These are phyloP conservation scores for Byssoonygena ceratinophila DNA, from an alignment of 2,329 filamentous ascomycete genomes.

Conservation along the genomic window DNA sequence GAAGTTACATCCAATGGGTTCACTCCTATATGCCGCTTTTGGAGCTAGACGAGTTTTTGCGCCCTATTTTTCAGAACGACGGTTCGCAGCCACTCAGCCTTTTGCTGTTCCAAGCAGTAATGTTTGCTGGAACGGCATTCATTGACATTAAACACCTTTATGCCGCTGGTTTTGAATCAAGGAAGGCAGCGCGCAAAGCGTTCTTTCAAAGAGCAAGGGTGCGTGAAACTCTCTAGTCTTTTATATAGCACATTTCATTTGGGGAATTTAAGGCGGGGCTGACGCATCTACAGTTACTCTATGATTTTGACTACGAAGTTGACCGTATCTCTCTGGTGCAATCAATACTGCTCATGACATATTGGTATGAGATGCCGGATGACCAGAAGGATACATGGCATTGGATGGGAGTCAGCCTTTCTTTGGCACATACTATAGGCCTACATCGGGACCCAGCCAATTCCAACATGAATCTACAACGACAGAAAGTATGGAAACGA, in stretches of 20 bases:
- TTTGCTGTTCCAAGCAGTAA: conserved; percentile 82
- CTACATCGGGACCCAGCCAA: conserved; percentile 75
- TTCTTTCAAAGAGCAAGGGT: conserved; percentile 84
- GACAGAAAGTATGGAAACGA: conserved; percentile 79
- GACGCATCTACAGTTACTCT: conserved; percentile 53
- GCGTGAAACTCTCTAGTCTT: conserved; percentile 30
- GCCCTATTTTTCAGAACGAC: conserved; percentile 52
- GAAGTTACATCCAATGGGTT: conserved; percentile 77
- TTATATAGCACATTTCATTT: too few species aligned
- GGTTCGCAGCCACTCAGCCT: conserved; percentile 65
- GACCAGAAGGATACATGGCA: conserved; percentile 98
- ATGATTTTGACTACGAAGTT: conserved; percentile 90
- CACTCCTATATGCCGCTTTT: conserved; percentile 89
- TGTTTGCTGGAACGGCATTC: conserved; percentile 86
- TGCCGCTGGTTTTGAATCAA: conserved; percentile 63
- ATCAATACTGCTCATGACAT: conserved; percentile 81
- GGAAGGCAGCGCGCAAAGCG: conserved; percentile 72
- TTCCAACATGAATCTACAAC: conserved; percentile 60
- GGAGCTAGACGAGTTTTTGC: conserved; percentile 52
- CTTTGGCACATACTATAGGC: conserved; percentile 84
- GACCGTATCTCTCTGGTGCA: conserved; percentile 84
- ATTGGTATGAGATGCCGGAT: conserved; percentile 95
- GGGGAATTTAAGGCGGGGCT: neutral
- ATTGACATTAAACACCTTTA: conserved; percentile 68
- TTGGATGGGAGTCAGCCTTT: conserved; percentile 95